Evolutionary conservation across 768 basidiomycete genomes (phyloP), one percentile per base, ranked within the genome.

Genomic region (Amanita inopinata): DNA sequence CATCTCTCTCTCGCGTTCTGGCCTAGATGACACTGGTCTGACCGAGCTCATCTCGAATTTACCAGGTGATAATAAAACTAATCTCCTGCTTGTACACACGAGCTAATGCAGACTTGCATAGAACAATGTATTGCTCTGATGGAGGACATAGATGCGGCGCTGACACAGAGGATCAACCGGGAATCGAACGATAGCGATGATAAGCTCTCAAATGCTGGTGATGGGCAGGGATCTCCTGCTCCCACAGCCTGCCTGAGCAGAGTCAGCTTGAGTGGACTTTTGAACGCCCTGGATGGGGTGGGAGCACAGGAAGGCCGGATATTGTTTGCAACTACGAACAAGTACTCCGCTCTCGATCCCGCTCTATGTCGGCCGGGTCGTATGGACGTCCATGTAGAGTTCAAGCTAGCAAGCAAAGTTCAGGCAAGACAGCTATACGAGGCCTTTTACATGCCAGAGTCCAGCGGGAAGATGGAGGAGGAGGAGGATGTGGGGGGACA

Each of bases 141-240:
- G 75, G 85, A 89, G 56, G 87, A 89, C 54, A 80, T 89, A 42
- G 87, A 90, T 50, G 83, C 79, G 2, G 85, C 83, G 2, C 83
- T 88, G 60, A 63, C 62, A 24, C 60, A 64, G 38, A 57, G 53
- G 17, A 40, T 73, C 14, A 72, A 65, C 45, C 69, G 70, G 8
- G 69, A 70, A 5, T 30, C 43, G 8, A 50, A 50, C 15, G 44
- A 45, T n/a, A 46, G 51, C 5, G 49, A 38, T 31, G 46, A 43
- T 6, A 48, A 48, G 10, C n/a, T n/a, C n/a, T 37, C 49, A 10
- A 33, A 8, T 40, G 45, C 19, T 14, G 20, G 37, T 8, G 43
- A 49, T 18, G n/a, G n/a, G n/a, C 33, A 43, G 8, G 19, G 34
- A 23, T 35, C 49, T 25, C 36, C 56, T 18, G 52, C 53, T 27